A percentile compares a stretch with the other conserved stretches of the same genome.
Conservation (phyloP, 495 filamentous ascomycete genomes). For the Parathielavia appendiculata region DNA sequence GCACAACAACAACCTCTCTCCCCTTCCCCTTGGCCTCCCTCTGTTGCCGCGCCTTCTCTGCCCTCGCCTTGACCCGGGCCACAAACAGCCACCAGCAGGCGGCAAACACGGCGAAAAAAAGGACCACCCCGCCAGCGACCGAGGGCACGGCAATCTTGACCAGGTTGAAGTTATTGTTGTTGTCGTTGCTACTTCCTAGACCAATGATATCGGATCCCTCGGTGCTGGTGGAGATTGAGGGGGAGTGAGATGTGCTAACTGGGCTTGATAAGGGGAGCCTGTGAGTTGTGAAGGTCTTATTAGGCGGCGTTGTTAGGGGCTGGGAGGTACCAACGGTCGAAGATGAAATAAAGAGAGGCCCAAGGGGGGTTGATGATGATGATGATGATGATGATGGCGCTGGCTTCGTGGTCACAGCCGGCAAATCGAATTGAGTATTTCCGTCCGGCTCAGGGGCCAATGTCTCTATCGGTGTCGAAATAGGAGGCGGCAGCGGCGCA, state of each 20-base stretch:
- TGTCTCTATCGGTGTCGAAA: background rate
- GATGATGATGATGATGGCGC: too few species aligned
- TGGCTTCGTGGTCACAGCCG: too few species aligned
- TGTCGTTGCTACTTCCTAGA: background rate
- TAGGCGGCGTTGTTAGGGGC: too few species aligned
- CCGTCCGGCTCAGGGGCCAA: background rate
- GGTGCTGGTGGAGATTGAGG: too few species aligned
- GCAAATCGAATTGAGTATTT: background rate
- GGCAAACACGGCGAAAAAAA: background rate
- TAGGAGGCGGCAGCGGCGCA: background rate
- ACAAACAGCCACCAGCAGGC: background rate
- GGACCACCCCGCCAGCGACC: background rate
- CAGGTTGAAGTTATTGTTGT: background rate
- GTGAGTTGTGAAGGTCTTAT: too few species aligned
- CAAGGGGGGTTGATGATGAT: too few species aligned
- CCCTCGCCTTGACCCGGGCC: background rate
- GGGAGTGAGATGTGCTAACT: too few species aligned
- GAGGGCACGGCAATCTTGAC: slow-evolving; percentile 5
- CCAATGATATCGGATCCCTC: too few species aligned
- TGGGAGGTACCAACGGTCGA: too few species aligned
- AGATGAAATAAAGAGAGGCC: too few species aligned
- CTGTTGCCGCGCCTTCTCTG: background rate
- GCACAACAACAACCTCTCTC: background rate
- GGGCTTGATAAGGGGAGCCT: too few species aligned
- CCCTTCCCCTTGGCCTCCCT: background rate